Base-by-base conservation (phyloP, 2,329 filamentous ascomycete species). In the Knufia petricola region DNA sequence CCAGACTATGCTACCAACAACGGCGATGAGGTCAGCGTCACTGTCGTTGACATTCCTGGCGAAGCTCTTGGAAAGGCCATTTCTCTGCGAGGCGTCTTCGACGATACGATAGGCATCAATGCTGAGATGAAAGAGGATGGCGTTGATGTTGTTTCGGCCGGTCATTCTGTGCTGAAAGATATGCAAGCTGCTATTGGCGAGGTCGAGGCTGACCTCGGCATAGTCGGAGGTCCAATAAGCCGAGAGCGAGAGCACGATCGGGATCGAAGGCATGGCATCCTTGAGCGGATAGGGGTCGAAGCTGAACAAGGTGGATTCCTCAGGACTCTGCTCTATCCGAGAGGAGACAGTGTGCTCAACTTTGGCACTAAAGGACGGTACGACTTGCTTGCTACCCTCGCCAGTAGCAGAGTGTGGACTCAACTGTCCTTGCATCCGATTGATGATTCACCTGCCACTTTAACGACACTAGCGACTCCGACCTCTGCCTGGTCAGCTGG, bases 41-140 rank as follows among this genome's bases (percentile, higher is more conserved):
- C 87, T 0, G 75, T 98, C 7, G 71, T 98, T 4, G 92, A 96
- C 57, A 76, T 96, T 7, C 87, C 92, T 0, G 79, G 82, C 54
- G 81, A 86, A 24, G 75, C 78, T 1, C 73, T 98, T 0, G 88
- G 85, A 50, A 95, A 92, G 66, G 92, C 90, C 0, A 68, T 94
- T n/a, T 81, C 86, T 10, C 80, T 98, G 70, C 85, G 87, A 32
- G 87, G 86, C 12, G 79, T 96, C 30, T 98, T 98, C 59, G 90
- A 98, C 57, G 92, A 96, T 59, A 79, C 74, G n/a, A 73, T 83
- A 17, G 92, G 92, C 45, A 95, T 98, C 69, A 96, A 96, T 59
- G 77, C 84, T 0, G 92, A 98, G 70, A 96, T 98, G 89, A 94
- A 90, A 61, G 84, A 90, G 53, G 92, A 98, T 57, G 92, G 92